Base-by-base conservation (phyloP, 2,329 filamentous ascomycete genomes). In the Microascus cirrosus region DNA sequence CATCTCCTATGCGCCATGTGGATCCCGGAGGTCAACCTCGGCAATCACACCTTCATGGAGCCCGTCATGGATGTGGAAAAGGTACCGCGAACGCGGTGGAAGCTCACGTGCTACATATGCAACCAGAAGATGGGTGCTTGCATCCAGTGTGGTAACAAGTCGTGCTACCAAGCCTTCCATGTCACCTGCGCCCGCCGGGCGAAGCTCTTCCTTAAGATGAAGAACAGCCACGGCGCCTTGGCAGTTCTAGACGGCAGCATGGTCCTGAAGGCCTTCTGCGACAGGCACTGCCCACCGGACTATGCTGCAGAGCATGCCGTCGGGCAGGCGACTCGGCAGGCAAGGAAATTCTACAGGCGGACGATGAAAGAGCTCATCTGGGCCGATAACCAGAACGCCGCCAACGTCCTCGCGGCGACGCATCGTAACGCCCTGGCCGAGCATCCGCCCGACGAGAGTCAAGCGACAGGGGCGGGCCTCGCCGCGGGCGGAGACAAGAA, bases 11-110 rank as follows among this genome's bases (percentile, higher is more conserved):
- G 94, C 68, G 90, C 94, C 35, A 94, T 97, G 76, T 99, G 94
- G 94, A 96, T 99, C 65, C 94, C 94, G 0, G 94, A 99, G 73
- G 90, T 97, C 7, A 93, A 90, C 3, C 83, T 99, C 55, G 94
- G 92, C 15, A 99, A 99, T 67, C 88, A 90, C 61, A 96, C 92
- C 8, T 94, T 97, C 69, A 96, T 97, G 90, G 94, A 99, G 67
- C 94, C 94, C 0, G 91, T 99, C 55, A 95, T 94, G 78, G 94
- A 97, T 64, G 90, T 99, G 39, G 94, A 99, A 69, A 96, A 96
- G 71, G 93, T 99, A 2, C 94, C 94, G 1, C 94, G 91, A 69
- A 92, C 86, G 61, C 83, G 94, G 61, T 99, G 94, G 94, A 95
- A 89, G 70, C 76, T 96, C 67, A 86, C 83, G 48, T 99, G 94